A percentile compares a stretch with the other conserved stretches of the same genome.
These are phyloP conservation scores for Pseudocercospora cruenta DNA, from an alignment of 2,329 filamentous ascomycete genomes.

Conservation along the genomic window DNA sequence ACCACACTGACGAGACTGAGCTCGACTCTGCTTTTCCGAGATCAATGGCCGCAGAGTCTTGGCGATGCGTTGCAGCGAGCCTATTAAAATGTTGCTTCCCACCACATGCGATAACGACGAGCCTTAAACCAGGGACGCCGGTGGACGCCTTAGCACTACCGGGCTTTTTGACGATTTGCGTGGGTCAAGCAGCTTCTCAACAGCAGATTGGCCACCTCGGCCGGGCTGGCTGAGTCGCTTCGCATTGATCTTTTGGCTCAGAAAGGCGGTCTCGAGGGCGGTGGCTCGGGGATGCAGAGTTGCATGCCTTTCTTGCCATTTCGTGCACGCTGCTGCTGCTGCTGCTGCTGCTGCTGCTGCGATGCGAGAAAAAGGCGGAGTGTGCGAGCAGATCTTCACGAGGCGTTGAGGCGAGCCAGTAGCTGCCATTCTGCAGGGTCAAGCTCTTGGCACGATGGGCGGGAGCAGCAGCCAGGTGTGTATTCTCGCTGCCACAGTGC, in stretches of 20 bases:
- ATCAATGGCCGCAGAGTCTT: not conserved
- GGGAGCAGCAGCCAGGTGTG: not conserved
- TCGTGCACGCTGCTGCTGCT: not conserved
- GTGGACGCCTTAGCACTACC: not conserved
- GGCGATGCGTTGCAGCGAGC: not conserved
- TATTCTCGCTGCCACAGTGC: not conserved
- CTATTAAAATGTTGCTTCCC: not conserved
- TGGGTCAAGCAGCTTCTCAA: constrained; percentile 2
- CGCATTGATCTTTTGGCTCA: not conserved
- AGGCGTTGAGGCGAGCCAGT: not conserved
- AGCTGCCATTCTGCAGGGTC: not conserved
- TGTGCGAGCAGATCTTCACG: not conserved
- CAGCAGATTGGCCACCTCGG: constrained; percentile 7
- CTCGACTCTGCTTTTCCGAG: not conserved
- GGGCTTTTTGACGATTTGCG: not conserved
- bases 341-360: not conserved
- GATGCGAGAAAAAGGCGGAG: not conserved
- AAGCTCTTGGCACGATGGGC: not conserved
- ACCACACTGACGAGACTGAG: not conserved
- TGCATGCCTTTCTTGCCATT: not conserved
- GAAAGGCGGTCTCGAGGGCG: not conserved
- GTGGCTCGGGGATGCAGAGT: constrained; percentile 7
- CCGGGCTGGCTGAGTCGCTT: not conserved
- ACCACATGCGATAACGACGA: constrained; percentile 21
- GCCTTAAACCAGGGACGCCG: not conserved